phyloP scores from a whole-genome alignment of 345 rosid species.

The Firmiana major region DNA sequence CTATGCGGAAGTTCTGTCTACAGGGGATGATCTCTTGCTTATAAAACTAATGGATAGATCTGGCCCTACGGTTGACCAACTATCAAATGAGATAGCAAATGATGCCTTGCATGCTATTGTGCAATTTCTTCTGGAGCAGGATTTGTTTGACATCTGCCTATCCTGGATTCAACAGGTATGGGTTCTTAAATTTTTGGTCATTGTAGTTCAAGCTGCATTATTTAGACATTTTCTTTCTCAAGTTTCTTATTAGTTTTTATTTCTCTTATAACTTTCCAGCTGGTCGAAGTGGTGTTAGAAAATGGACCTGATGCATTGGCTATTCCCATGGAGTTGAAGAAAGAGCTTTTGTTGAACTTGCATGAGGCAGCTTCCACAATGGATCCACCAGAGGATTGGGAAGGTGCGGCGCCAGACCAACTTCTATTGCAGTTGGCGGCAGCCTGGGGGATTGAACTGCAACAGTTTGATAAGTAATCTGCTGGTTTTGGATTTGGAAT shows the following conservation, averaged over 20 bases:
- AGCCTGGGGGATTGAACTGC: conserved; percentile 81
- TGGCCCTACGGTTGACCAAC: conserved; percentile 83
- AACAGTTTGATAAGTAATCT: conserved; percentile 55
- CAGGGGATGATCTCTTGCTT: conserved; percentile 76
- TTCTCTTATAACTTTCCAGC: conserved; percentile 30
- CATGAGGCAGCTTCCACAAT: conserved; percentile 66
- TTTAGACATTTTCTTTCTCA: neutral
- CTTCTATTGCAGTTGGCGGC: conserved; percentile 81
- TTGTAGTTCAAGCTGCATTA: conserved; percentile 9
- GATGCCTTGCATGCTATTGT: conserved; percentile 66
- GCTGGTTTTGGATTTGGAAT: neutral
- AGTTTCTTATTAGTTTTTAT: neutral
- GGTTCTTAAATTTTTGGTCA: neutral
- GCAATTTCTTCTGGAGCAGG: conserved; percentile 81
- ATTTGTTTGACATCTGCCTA: conserved; percentile 72
- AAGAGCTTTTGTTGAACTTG: conserved; percentile 65
- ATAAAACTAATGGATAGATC: conserved; percentile 92
- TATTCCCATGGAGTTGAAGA: conserved; percentile 78
- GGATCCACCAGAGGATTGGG: conserved; percentile 95
- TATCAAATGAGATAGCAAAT: conserved; percentile 70
- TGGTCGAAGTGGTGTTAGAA: conserved; percentile 72
- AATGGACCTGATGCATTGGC: conserved; percentile 67
- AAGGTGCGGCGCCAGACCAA: conserved; percentile 75
- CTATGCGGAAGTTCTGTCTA: conserved; percentile 70
- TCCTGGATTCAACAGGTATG: conserved; percentile 96